Evolutionary conservation across 1,284 basidiomycete species (phyloP), one percentile per base, ranked within the genome.

Genomic region (Irpex rosettiformis): DNA sequence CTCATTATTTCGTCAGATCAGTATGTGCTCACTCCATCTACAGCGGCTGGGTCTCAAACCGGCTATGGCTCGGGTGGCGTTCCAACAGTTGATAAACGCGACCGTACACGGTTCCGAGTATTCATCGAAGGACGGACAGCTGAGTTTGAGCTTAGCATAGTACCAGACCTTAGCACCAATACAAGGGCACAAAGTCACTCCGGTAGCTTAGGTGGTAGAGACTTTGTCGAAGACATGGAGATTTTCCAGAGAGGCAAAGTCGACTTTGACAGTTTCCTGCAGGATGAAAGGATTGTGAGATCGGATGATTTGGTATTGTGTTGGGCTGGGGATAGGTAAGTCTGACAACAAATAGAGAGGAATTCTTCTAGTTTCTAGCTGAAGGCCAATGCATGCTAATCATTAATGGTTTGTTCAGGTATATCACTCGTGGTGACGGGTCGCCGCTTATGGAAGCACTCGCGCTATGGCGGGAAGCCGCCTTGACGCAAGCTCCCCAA

Each of bases 401-500:
- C 16, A 48, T 48, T 25, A 43, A 16, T 30, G 7, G 2, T 3
- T 29, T 37, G n/a, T 13, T 7, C 52, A 87, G 85, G 64, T 90
- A 88, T 67, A 83, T 90, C 61, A 84, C 82, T 21, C 79, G 81
- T 25, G 69, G 71, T 30, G 86, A 89, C 64, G 78, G 75, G 3
- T 89, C 88, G 0, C 83, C 84, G 1, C 75, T 91, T 24, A 84
- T 89, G 79, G 77, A 80, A 51, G 83, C 85, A 0, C 79, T 92
- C 2, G 73, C 75, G n/a, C 63, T 78, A 16, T 89, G 87, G 82
- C 80, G 89, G 40, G 72, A 79, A 30, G 73, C 78, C 1, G 77
- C 84, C 0, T 62, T 85, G 3, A 72, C 71, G 47, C 74, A 79
- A 33, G 64, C 64, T 52, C 62, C 60, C 4, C 61, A 66, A 21